Conservation (phyloP, 192 early-diverging fungal genomes). For the Entomortierella lignicola region DNA sequence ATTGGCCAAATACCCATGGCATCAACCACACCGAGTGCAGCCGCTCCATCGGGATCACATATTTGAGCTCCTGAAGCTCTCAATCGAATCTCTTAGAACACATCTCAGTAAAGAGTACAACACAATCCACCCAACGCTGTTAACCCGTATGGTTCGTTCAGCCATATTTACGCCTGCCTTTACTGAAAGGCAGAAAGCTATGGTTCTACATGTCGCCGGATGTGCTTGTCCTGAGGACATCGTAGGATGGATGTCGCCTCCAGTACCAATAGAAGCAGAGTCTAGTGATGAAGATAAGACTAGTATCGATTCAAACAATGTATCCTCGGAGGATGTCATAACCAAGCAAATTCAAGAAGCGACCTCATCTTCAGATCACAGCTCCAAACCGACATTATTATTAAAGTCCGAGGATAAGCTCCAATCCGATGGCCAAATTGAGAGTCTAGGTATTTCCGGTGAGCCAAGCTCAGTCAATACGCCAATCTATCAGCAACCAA, state of each 20-base stretch:
- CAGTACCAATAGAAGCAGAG: constrained; percentile 1
- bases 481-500: neutral
- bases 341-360: neutral
- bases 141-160: constrained; percentile 66
- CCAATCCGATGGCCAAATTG: constrained; percentile 10
- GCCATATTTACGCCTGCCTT: constrained; percentile 79
- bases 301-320: too few relatives aligned
- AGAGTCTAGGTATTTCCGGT: constrained; percentile 2
- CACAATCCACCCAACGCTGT: constrained; percentile 66
- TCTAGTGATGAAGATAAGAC: too few relatives aligned
- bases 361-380: too few relatives aligned
- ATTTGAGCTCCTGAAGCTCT: constrained; percentile 59
- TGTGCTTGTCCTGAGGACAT: constrained; percentile 50
- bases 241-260: constrained; percentile 42
- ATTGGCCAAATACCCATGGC: constrained; percentile 80
- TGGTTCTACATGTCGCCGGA: constrained; percentile 61
- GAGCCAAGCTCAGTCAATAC: neutral
- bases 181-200: constrained; percentile 79
- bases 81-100: constrained; percentile 70
- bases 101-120: constrained; percentile 69
- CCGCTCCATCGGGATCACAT: constrained; percentile 80
- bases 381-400: too few relatives aligned
- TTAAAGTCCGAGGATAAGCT: too few relatives aligned
- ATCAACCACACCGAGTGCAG: constrained; percentile 66
- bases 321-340: neutral